Base-by-base conservation (phyloP, 2,329 filamentous ascomycete species). In the Talaromyces atroroseus region DNA sequence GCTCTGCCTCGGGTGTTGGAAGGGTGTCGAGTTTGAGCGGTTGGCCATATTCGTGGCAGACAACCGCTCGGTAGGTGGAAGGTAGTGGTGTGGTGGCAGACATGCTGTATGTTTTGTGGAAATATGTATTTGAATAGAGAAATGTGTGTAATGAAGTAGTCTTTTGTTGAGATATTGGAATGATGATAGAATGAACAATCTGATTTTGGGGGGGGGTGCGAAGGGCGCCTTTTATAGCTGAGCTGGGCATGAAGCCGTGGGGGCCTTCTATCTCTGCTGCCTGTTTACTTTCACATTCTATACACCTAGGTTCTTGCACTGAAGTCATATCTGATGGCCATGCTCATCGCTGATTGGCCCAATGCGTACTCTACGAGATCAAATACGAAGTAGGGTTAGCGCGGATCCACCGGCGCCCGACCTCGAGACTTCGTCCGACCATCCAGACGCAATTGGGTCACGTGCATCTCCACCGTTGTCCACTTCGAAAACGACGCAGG, bases 41-140 rank as follows among this genome's bases (percentile, higher is more conserved):
- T 38, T 52, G 2, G 20, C 47, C 49, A n/a, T 46, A 53, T 46
- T 52, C 52, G 26, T 48, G 44, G 52, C 51, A 51, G 24, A 60
- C 49, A 32, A 60, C 29, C 12, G 56, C 56, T 4, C 50, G 51
- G n/a, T 52, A 52, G 21, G 58, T 60, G 23, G 58, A 23, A 34
- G 58, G 56, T 18, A 58, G 11, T 8, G 40, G 14, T 14, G 32
- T 36, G 11, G 1, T 36, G 18, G 44, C 42, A 26, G 45, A 47
- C 52, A 54, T 54, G 14, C 8, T 54, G 51, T 47, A 45, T 16
- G 16, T 11, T n/a, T n/a, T 26, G n/a, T 29, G 21, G 34, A 42
- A 42, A 14, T 16, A 12, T 5, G 4, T 51, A n/a, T n/a, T n/a
- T n/a, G n/a, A n/a, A n/a, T n/a, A n/a, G n/a, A n/a, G n/a, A n/a